Base-by-base conservation (phyloP, 768 basidiomycete genomes). In the Dioszegia crocea region DNA sequence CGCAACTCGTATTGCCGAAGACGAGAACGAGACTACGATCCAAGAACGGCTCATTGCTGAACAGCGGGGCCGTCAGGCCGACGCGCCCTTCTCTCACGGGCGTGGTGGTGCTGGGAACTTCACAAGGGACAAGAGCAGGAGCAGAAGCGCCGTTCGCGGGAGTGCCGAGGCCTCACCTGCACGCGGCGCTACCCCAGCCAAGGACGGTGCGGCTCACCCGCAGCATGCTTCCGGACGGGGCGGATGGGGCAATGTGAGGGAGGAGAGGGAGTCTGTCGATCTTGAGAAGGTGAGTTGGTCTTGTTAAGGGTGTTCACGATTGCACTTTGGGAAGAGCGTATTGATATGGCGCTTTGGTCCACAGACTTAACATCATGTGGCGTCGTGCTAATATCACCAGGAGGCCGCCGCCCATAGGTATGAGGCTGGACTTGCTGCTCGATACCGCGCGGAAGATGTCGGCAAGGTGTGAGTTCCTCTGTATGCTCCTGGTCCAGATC, bases 21-120 rank as follows among this genome's bases (percentile, higher is more conserved):
- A 66, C 8, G 61, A 49, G 17, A 40, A 61, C 48, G 76, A 75
- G 49, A 70, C 66, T 30, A 47, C 57, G 11, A 61, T 74, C 21
- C 68, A 74, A 57, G 73, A 74, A 26, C 57, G 66, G 33, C 55
- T 73, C 16, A 56, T 75, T 10, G 65, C 64, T 17, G 72, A 75
- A 23, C 33, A 59, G 38, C 53, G 75, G 24, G 72, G 72, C 36
- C 54, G 74, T 39, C 68, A 74, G 56, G 60, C 57, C 39, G 67
- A 75, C 17, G 64, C 56, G 9, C 61, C 64, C n/a, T 68, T 68
- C 60, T 74, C 71, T 21, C 73, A 70, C 14, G 77, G 77, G 23
- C 62, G 77, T 51, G 77, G 77, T 39, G 77, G 77, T 19, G 72
- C 58, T 3, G 77, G 76, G 3, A 77, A 77, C 54, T 75, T 77